Evolutionary conservation across 1,284 basidiomycete species (phyloP), one percentile per base, ranked within the genome.

Genomic region (Cystobasidium slooffiae): DNA sequence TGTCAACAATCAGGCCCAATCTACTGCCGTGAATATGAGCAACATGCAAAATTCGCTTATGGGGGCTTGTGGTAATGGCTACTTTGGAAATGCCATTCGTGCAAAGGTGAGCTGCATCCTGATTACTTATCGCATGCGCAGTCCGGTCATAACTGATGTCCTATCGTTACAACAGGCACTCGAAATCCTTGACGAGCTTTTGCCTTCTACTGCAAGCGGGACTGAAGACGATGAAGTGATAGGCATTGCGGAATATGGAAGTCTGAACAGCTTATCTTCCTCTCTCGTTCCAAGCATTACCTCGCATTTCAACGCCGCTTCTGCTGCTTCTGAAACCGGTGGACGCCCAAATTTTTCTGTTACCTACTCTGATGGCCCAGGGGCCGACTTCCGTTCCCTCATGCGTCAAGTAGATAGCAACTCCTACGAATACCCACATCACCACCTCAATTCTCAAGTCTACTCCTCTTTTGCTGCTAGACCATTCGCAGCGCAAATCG

Each of bases 161-260:
- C 61, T 7, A 58, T 5, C 20, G 20, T 43, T 22, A 10, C 46
- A 16, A 12, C 41, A 56, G 52, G 53, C 47, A 18, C 12, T 51
- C 8, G 59, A 63, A 24, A 64, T 72, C 14, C 18, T 72, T 6
- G 58, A 72, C 2, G 37, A 64, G 20, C 61, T 72, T 1, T 16
- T 72, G 18, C 69, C 69, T 18, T 7, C 37, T 6, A 61, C 24
- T 41, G 46, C 44, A 37, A 18, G n/a, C 6, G 55, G 12, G 12
- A 44, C 55, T 18, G 43, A 64, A 31, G 20, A 59, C 22, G 51
- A 75, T 1, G 76, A 79, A 46, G 76, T 76, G 3, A 69, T 83
- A 49, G 74, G 78, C 16, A 77, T 84, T 31, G 82, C 81, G 59
- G 83, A 84, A 74, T 84, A 81, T 53, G 83, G 83, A 16, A 80